Evolutionary conservation across 805 yeast genomes (phyloP), one percentile per base, ranked within the genome.

Genomic region (Spencermartinsiella europaea): DNA sequence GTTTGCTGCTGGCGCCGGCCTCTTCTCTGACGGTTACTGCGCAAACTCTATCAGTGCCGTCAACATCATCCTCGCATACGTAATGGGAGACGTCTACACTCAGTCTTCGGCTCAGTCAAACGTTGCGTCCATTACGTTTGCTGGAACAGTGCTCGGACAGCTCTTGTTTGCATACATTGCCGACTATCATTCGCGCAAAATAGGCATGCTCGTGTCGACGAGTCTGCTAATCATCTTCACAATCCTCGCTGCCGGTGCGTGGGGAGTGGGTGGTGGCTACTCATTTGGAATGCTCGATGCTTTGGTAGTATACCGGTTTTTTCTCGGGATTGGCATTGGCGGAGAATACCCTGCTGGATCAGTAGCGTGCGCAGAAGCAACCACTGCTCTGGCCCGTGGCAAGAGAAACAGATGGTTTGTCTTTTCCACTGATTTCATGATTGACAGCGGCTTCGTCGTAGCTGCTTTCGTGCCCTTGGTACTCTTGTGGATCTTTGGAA

Each of bases 281-380:
- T 76, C 86, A 2, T 71, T 76, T 42, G 96, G 96, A 34, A 75
- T 90, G 71, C 78, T 91, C 51, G 82, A 88, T 14, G 91, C 93
- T 17, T 68, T 90, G 45, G 86, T 95, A 5, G 83, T 82, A 7
- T 87, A 83, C 64, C 77, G 98, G 65, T 86, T 86, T 65, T 82
- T 90, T 67, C 69, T 90, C 43, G 98, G 98, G 68, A 72, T 87
- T 53, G 95, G 90, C 58, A 85, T 91, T 57, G 98, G 98, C 57
- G 90, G 95, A 42, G 98, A 90, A 68, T 90, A 90, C 63, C 96
- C 96, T 40, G 83, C 95, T 12, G 90, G 96, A 38, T 83, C 95
- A 5, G 91, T 90, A 16, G 95, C 95, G 33, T 87, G 95, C 55
- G 89, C 96, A 22, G 97, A 90, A 66, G 93, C 95, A 34, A 80